Evolutionary conservation across 2,329 filamentous ascomycete genomes (phyloP).

Genomic region (Fusarium sp.): DNA sequence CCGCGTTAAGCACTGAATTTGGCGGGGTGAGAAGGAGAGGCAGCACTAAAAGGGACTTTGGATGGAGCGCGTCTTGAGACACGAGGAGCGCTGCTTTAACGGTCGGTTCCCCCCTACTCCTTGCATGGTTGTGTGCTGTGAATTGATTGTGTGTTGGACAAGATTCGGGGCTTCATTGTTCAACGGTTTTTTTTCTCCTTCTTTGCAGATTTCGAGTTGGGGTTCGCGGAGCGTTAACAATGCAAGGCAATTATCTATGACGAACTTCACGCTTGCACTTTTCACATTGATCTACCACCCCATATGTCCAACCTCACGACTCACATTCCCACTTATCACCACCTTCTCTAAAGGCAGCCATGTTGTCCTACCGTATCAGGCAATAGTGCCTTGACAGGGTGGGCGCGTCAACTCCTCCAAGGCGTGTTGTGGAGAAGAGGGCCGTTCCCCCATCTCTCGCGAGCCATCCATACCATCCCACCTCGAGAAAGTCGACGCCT

Average conservation of each 20-base stretch:
- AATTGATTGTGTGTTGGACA: background rate
- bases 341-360: constrained; percentile 21
- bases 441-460: constrained; percentile 17
- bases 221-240: background rate
- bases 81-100: constrained; percentile 39
- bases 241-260: background rate
- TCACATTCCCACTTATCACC: background rate
- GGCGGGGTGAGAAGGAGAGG: constrained; percentile 37
- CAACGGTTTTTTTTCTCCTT: background rate
- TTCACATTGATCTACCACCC: background rate
- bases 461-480: constrained; percentile 22
- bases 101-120: background rate
- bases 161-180: constrained; percentile 2
- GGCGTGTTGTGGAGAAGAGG: constrained; percentile 32
- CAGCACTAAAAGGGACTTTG: constrained; percentile 38
- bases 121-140: constrained; percentile 5
- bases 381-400: constrained; percentile 34
- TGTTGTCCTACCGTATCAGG: constrained; percentile 23
- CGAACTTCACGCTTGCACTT: background rate
- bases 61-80: constrained; percentile 33
- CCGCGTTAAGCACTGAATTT: constrained; percentile 36
- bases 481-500: constrained; percentile 36
- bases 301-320: background rate
- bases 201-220: background rate
- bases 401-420: constrained; percentile 30